Conservation (phyloP, 139 green algal species). For the Medakamo hakoo region DNA sequence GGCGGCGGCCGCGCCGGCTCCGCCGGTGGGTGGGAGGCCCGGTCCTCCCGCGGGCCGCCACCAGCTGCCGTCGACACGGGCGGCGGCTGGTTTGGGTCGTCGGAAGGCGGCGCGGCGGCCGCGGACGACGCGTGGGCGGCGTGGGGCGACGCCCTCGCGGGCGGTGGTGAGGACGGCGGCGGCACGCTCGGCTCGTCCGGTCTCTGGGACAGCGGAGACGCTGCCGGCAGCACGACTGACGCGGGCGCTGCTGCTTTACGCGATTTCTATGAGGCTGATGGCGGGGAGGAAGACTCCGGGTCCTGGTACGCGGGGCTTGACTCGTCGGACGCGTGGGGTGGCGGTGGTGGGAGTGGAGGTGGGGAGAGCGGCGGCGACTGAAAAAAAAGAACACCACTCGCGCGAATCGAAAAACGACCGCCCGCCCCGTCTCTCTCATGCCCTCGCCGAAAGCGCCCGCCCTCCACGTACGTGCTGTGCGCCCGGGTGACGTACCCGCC, state of each 20-base stretch:
- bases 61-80: too few relatives aligned
- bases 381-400: constrained; percentile 4
- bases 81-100: too few relatives aligned
- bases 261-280: not conserved
- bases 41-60: too few relatives aligned
- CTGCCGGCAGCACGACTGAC: not conserved
- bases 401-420: too few relatives aligned
- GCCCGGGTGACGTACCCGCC: too few relatives aligned
- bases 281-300: not conserved
- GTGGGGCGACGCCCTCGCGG: not conserved
- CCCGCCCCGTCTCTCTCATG: too few relatives aligned
- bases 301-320: not conserved
- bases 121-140: not conserved
- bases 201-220: not conserved
- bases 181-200: not conserved
- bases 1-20: too few relatives aligned
- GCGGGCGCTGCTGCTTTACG: not conserved
- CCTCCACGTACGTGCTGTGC: too few relatives aligned
- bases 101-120: not conserved
- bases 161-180: not conserved
- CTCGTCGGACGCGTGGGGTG: not conserved
- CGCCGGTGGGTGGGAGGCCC: too few relatives aligned
- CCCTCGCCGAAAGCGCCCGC: too few relatives aligned
- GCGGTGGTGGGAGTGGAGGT: not conserved
- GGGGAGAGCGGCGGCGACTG: constrained; percentile 3